phyloP scores from a whole-genome alignment of 202 grass and related monocot genomes.

The Setaria italica region DNA sequence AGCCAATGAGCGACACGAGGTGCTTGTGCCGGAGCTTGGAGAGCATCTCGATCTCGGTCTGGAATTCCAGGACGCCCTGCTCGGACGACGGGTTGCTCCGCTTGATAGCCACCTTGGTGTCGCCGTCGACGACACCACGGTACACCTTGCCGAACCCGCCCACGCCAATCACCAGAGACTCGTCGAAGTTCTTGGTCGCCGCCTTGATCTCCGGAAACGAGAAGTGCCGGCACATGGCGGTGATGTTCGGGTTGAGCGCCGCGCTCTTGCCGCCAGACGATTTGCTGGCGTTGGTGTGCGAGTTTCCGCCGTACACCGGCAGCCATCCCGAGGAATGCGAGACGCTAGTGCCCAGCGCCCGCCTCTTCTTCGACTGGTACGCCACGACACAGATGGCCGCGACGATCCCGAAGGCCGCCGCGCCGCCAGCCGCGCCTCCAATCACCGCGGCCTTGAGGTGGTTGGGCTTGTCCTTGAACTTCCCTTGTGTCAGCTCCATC shows the following conservation, averaged over 20 bases:
- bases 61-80: conserved; percentile 88
- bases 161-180: conserved; percentile 85
- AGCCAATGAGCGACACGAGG: conserved; percentile 86
- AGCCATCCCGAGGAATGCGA: conserved; percentile 68
- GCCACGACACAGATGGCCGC: conserved; percentile 52
- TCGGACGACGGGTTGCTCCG: conserved; percentile 86
- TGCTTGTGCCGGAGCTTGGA: conserved; percentile 95
- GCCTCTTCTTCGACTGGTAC: conserved; percentile 67
- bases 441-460: conserved; percentile 45
- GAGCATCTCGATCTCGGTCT: conserved; percentile 97
- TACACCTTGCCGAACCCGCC: conserved; percentile 94
- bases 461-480: conserved; percentile 49
- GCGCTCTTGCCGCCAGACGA: conserved; percentile 72
- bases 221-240: conserved; percentile 85
- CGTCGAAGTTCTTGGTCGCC: conserved; percentile 83
- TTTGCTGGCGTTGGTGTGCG: conserved; percentile 60
- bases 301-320: conserved; percentile 71
- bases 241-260: conserved; percentile 64
- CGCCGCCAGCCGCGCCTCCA: conserved; percentile 61
- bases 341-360: conserved; percentile 39
- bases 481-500: conserved; percentile 20
- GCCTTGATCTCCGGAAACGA: conserved; percentile 82
- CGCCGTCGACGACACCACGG: conserved; percentile 67
- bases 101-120: conserved; percentile 86
- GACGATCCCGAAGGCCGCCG: conserved; percentile 62